These are phyloP conservation scores for Saprolegnia parasitica DNA, from an alignment of 352 stramenopile species.

Conservation along the genomic window DNA sequence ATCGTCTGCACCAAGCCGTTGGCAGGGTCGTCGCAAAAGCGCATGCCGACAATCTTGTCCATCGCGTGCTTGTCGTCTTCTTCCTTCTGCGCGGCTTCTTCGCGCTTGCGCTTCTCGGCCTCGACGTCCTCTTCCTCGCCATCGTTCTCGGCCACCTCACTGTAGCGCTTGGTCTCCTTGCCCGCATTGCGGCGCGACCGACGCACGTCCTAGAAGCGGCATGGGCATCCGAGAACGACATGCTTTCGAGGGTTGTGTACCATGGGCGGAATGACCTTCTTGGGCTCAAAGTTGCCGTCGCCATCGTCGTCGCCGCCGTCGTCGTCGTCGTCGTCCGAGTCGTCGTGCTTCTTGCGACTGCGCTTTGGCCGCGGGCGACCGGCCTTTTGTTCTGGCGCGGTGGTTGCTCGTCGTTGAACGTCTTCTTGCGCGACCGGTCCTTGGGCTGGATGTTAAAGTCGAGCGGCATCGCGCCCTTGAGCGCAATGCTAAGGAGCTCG, in stretches of 20 bases:
- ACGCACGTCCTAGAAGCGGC: slow-evolving; percentile 28
- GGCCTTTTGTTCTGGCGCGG: slow-evolving; percentile 31
- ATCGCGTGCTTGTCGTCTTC: slow-evolving; percentile 78
- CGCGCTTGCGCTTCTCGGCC: slow-evolving; percentile 46
- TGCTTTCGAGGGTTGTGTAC: background rate
- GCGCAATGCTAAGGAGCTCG: slow-evolving; percentile 59
- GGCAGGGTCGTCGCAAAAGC: slow-evolving; percentile 64
- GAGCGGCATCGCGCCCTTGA: slow-evolving; percentile 27
- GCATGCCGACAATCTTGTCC: slow-evolving; percentile 90
- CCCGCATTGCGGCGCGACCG: slow-evolving; percentile 76
- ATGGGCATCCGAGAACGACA: background rate
- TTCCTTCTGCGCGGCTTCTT: slow-evolving; percentile 35
- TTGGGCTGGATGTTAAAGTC: slow-evolving; percentile 25
- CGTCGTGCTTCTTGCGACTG: slow-evolving; percentile 70
- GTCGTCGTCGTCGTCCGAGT: slow-evolving; percentile 47
- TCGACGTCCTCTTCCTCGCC: slow-evolving; percentile 63
- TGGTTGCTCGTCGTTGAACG: slow-evolving; percentile 19
- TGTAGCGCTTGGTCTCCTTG: slow-evolving; percentile 82
- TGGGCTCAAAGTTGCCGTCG: slow-evolving; percentile 36
- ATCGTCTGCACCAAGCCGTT: slow-evolving; percentile 64
- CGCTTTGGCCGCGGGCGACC: slow-evolving; percentile 31
- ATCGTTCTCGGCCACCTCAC: slow-evolving; percentile 63
- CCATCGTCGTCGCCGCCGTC: slow-evolving; percentile 41
- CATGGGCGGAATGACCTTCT: background rate
- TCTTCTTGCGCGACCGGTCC: slow-evolving; percentile 28